Conservation (phyloP, 306 rosid species). For the Amphicarpaea edgeworthii region DNA sequence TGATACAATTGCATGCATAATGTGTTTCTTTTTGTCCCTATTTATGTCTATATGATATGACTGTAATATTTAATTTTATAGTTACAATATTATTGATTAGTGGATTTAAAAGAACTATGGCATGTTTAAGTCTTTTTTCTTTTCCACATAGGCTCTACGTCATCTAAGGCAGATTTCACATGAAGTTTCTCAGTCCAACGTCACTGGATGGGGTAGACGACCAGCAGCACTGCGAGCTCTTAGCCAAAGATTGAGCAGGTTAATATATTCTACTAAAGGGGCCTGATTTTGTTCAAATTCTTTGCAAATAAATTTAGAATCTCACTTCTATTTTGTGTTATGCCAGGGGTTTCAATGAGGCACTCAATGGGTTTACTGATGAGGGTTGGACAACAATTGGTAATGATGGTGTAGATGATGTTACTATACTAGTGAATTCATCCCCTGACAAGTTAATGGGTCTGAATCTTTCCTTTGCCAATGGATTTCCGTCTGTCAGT, state of each 20-base stretch:
- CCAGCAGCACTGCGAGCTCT: constrained; percentile 94
- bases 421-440: constrained; percentile 83
- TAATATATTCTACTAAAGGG: constrained; percentile 31
- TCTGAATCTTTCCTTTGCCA: constrained; percentile 81
- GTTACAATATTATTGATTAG: constrained; percentile 4
- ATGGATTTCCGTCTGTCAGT: constrained; percentile 89
- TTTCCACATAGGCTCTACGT: constrained; percentile 73
- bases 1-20: not conserved
- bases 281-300: constrained; percentile 1
- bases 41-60: not conserved
- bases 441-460: constrained; percentile 96
- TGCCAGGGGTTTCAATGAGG: constrained; percentile 94
- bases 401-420: constrained; percentile 94
- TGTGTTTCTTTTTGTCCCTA: constrained; percentile 26
- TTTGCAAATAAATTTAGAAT: constrained; percentile 36
- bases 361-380: constrained; percentile 94
- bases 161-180: constrained; percentile 94
- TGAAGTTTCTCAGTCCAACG: constrained; percentile 91
- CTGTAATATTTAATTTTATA: not conserved
- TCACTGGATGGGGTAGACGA: constrained; percentile 94
- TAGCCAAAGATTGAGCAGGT: constrained; percentile 95
- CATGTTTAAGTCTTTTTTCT: not conserved
- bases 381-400: constrained; percentile 98
- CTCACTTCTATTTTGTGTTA: constrained; percentile 44
- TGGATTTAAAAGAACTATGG: constrained; percentile 8